phyloP scores from a whole-genome alignment of 768 basidiomycete species.

The Dacryopinax spathularia region DNA sequence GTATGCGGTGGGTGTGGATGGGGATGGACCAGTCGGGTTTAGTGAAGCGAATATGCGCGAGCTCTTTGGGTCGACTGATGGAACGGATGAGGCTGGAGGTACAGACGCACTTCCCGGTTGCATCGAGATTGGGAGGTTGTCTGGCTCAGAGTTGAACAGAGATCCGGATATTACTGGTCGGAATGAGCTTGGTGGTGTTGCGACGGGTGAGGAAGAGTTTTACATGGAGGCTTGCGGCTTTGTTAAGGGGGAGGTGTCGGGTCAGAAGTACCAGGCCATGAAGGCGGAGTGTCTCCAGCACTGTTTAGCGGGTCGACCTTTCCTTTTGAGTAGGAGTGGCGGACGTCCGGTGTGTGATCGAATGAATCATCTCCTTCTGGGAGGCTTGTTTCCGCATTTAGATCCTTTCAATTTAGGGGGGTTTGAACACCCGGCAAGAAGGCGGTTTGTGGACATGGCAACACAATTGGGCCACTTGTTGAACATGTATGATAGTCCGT shows the following conservation, averaged over 20 bases:
- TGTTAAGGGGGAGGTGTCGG: not conserved
- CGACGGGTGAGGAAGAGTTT: not conserved
- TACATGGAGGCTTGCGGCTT: not conserved
- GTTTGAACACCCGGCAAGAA: not conserved
- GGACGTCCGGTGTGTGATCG: not conserved
- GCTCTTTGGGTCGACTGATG: not conserved
- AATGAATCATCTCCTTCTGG: not conserved
- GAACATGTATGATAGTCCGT: not conserved
- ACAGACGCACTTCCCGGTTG: not conserved
- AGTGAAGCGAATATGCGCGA: not conserved
- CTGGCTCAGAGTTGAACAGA: not conserved
- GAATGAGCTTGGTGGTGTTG: not conserved
- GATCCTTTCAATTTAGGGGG: not conserved
- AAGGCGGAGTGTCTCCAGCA: not conserved
- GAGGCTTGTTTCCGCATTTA: not conserved
- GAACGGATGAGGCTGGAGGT: not conserved
- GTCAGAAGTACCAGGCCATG: not conserved
- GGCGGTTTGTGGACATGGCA: not conserved
- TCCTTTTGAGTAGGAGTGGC: not conserved
- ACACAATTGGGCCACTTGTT: not conserved
- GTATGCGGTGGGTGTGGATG: not conserved
- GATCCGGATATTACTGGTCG: not conserved
- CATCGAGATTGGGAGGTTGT: not conserved
- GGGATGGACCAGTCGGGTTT: not conserved
- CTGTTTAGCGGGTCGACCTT: not conserved